Evolutionary conservation across 108 stramenopile genomes (phyloP).

Genomic region (Fragilariopsis cylindrus): DNA sequence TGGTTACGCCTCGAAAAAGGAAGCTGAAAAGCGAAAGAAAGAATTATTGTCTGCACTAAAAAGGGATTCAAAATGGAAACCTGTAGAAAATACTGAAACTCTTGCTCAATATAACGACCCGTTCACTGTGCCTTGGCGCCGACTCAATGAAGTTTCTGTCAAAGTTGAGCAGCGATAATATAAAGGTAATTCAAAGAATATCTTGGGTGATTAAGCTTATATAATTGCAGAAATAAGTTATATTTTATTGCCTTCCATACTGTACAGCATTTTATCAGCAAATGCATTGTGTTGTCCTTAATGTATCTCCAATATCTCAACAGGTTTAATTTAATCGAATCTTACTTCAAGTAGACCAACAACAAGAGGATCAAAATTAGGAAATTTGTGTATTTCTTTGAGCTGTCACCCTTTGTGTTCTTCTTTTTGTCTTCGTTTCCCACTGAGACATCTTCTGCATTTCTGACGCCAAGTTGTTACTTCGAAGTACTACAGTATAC

Average conservation of each 20-base stretch:
- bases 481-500: no score
- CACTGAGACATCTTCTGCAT: no score
- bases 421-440: no score
- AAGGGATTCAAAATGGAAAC: conserved; percentile 23
- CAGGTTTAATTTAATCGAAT: no score
- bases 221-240: no score
- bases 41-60: conserved; percentile 50
- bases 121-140: conserved; percentile 92
- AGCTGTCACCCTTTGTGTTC: no score
- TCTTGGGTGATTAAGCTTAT: not conserved
- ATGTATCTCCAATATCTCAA: not conserved
- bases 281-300: not conserved
- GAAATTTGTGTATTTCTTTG: no score
- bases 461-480: no score
- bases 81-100: conserved; percentile 23
- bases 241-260: not conserved
- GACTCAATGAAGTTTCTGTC: conserved; percentile 89
- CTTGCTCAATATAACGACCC: conserved; percentile 95
- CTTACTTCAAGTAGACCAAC: no score
- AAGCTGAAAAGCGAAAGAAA: conserved; percentile 51
- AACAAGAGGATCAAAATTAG: no score
- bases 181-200: not conserved
- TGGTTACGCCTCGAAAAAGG: conserved; percentile 83
- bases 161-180: conserved; percentile 23
- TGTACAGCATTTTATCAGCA: not conserved